phyloP scores from a whole-genome alignment of 768 basidiomycete species.

The Lactarius hengduanensis region DNA sequence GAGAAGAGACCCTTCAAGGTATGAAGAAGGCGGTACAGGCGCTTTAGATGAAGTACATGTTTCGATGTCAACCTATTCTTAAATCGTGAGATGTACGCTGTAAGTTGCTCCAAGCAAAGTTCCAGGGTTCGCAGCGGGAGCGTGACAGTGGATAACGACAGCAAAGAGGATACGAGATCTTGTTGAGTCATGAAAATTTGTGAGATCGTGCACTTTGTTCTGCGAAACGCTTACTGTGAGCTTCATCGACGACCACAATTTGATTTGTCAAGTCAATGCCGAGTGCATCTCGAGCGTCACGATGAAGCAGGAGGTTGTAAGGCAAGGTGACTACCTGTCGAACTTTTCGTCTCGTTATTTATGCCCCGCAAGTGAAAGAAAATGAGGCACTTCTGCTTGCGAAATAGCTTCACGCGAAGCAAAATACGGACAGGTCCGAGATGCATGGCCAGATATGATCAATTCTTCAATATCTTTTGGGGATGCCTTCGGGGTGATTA shows the following conservation, averaged over 20 bases:
- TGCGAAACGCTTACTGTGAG: slow-evolving; percentile 69
- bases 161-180: slow-evolving; percentile 89
- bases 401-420: slow-evolving; percentile 84
- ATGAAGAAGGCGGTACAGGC: slow-evolving; percentile 70
- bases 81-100: slow-evolving; percentile 74
- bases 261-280: slow-evolving; percentile 84
- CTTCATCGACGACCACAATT: slow-evolving; percentile 91
- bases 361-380: neutral
- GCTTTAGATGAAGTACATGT: slow-evolving; percentile 78
- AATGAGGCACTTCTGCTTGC: slow-evolving; percentile 70
- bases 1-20: slow-evolving; percentile 59
- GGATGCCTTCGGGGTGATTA: slow-evolving; percentile 52
- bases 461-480: slow-evolving; percentile 97
- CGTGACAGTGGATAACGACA: slow-evolving; percentile 77
- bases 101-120: slow-evolving; percentile 70
- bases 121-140: slow-evolving; percentile 57
- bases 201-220: slow-evolving; percentile 1
- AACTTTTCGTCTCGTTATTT: slow-evolving; percentile 10
- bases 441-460: slow-evolving; percentile 63
- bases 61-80: slow-evolving; percentile 66
- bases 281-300: slow-evolving; percentile 78
- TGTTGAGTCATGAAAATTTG: slow-evolving; percentile 3
- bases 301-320: slow-evolving; percentile 88
- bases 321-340: slow-evolving; percentile 84
- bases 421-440: slow-evolving; percentile 88